Base-by-base conservation (phyloP, 371 early-diverging fungal species). In the Mucor sp. region DNA sequence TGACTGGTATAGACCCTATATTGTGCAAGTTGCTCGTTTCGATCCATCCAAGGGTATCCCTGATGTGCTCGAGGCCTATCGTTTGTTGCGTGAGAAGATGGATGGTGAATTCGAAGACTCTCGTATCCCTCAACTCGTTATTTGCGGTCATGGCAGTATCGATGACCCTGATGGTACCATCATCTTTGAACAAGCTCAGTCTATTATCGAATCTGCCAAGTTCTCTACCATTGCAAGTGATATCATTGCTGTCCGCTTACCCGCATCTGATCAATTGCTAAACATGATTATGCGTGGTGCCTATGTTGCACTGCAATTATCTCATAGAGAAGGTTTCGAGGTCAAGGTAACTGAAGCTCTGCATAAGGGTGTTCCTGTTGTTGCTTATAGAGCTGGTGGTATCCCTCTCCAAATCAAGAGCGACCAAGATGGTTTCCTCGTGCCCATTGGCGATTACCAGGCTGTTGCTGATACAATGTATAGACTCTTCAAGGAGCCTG, bases 21-120 rank as follows among this genome's bases (percentile, higher is more conserved):
- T 95, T 75, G 85, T 90, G 23, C 95, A 95, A 79, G 87, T 95
- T n/a, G 89, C 93, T 25, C 81, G 96, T 30, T 95, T 95, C 62
- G 96, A 95, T 77, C 96, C 96, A n/a, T 90, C 92, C 56, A 95
- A 95, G 80, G 95, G 94, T 80, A 91, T 94, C 35, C 90, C 89
- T 4, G 92, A 94, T 69, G 88, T 92, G 8, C 68, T 95, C 17
- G 86, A 92, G 66, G 83, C 93, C 0, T 95, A 92, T 71, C 75
- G 85, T 25, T 58, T 77, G 9, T 79, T 95, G 47, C 90, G 93
- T 63, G 67, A 71, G 30, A 86, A 80, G 59, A 75, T 91, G 66
- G 71, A 75, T 9, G 66, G 58, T 12, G 76, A 77, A 56, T 65
- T 80, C 21, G 71, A 73, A 23, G 78, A 74, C 5, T 69, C 56